A percentile compares a stretch with the other conserved stretches of the same genome.
phyloP scores from a whole-genome alignment of 306 rosid genomes.

The Dalbergia cultrata region DNA sequence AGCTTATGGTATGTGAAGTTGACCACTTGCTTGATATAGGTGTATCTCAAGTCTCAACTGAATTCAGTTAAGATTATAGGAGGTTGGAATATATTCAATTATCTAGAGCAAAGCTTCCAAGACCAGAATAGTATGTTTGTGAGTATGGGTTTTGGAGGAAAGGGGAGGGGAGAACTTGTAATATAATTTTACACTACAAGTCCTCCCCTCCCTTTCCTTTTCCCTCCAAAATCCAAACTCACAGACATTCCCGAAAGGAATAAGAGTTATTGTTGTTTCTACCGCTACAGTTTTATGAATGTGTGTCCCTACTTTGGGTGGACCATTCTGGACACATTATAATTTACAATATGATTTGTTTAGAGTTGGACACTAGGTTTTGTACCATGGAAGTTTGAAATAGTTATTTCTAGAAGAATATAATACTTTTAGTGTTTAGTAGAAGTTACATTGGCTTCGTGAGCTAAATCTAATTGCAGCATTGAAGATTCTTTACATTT shows the following conservation, averaged over 20 bases:
- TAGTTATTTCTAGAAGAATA: not conserved
- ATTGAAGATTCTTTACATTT: conserved; percentile 9
- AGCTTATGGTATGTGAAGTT: not conserved
- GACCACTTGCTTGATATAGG: not conserved
- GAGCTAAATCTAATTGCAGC: conserved; percentile 23
- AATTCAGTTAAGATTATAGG: not conserved
- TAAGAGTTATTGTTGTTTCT: conserved; percentile 18
- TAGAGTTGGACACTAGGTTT: not conserved
- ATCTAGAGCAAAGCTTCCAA: conserved; percentile 1
- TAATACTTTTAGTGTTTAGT: conserved; percentile 16
- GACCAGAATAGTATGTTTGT: not conserved
- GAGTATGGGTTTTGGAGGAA: too few species aligned
- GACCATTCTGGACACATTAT: conserved; percentile 21
- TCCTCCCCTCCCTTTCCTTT: too few species aligned
- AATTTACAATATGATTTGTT: not conserved
- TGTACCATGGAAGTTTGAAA: conserved; percentile 35
- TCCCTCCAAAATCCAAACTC: too few species aligned
- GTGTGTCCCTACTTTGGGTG: not conserved
- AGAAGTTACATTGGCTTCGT: conserved; percentile 22
- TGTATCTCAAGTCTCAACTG: not conserved
- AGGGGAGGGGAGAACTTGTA: too few species aligned
- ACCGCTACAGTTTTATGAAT: conserved; percentile 3
- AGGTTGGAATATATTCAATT: not conserved
- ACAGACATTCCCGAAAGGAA: not conserved
- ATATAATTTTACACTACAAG: too few species aligned